Base-by-base conservation (phyloP, 2,329 filamentous ascomycete species). In the Aureobasidium sp. region DNA sequence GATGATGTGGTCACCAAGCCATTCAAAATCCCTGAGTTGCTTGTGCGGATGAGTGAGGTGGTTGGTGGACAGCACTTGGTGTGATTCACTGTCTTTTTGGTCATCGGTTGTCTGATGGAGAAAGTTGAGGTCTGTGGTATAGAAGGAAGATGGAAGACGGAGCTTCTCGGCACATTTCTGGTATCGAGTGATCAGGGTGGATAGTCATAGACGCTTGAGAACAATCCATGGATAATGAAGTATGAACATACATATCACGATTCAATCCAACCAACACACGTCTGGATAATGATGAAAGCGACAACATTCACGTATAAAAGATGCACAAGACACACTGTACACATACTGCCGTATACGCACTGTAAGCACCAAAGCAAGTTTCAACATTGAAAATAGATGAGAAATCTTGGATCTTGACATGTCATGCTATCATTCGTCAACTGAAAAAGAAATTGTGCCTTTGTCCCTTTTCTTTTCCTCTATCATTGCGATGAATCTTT, bases 1-100 rank as follows among this genome's bases (percentile, higher is more conserved):
- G 63, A 65, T 40, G 65, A 65, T 35, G 62, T 72, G 33, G 67
- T 73, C 7, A 72, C 69, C 11, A 73, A 73, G 64, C 71, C 71
- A 9, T 71, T 69, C 57, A 53, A 69, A 2, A 69, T 73, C 27
- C 66, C 67, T 7, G 71, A 73, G 58, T 54, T 73, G 49, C 62
- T 73, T 4, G 69, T 69, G 10, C 65, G 68, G 62, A 72, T 73
- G 68, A 62, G 66, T 38, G 62, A 57, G 4, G 54, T 73, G 37
- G 67, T 71, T 5, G 23, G 29, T 13, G 45, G 45, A 7, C 45
- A 31, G 25, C 7, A 13, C 8, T 31, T 6, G 15, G 9, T 8
- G 5, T 47, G 27, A 19, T 10, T 15, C 11, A 23, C 23, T 23
- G 19, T 9, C 1, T 15, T 4, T 21, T 8, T 43, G 15, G 11